Evolutionary conservation across 2,329 filamentous ascomycete species (phyloP), one percentile per base, ranked within the genome.

Genomic region (Arthrobotrys iridis): DNA sequence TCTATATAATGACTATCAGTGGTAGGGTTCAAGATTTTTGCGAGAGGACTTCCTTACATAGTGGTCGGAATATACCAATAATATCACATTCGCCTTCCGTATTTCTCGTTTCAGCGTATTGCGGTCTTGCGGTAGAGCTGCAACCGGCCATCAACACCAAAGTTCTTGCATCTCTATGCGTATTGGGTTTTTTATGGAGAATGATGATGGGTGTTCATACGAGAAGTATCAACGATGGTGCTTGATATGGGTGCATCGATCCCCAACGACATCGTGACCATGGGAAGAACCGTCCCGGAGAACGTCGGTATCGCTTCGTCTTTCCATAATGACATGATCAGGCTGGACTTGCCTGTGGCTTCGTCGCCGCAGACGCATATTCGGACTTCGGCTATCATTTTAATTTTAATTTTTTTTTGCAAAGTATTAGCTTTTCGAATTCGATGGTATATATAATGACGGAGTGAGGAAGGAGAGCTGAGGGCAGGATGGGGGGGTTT

Each of bases 241-340:
- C 95, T 99, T 55, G 93, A 96, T 81, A 98, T 93, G 86, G 97
- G 97, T 80, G 98, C 93, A 52, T 93, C 93, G 4, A 93, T 97
- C 72, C 93, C 93, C 78, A 97, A 91, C 80, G 90, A 94, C 37
- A 99, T 93, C 24, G 93, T 97, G 78, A 99, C 96, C 81, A 94
- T 92, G 20, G 95, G 95, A 7, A 99, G 89, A 76, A 98, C 91
- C 11, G 93, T 88, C 82, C 97, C 94, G 80, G 99, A 97, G 84
- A 96, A 97, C 83, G 92, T 92, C 78, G 91, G 92, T 80, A 98
- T 92, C 83, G 98, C 99, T 82, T 94, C 91, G 82, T 97, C 94
- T 82, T 98, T 98, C 82, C 99, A 94, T 40, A 99, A 89, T 68
- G 93, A 96, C 66, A 93, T 95, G 81, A 97, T 96, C 82, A 97